phyloP scores from a whole-genome alignment of 78 protist species.

The Cyanophora paradoxa region DNA sequence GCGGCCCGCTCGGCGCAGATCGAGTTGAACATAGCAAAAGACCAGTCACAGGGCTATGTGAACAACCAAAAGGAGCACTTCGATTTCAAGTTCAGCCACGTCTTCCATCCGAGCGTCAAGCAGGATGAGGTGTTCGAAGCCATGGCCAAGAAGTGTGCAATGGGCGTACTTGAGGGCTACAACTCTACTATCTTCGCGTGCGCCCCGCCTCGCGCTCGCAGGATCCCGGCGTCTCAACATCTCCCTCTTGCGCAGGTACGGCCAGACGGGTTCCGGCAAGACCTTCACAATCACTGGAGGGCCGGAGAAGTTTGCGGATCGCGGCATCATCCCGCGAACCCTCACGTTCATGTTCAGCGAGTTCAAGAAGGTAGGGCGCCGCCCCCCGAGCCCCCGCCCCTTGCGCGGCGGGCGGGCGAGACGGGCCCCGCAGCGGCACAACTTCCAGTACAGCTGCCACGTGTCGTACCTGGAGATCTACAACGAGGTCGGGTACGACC shows the following conservation, averaged over 20 bases:
- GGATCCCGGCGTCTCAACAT: too few species aligned
- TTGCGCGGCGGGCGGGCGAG: not conserved
- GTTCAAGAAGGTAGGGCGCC: not conserved
- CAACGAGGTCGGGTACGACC: slow-evolving; percentile 59
- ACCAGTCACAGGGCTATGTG: not conserved
- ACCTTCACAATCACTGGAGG: slow-evolving; percentile 67
- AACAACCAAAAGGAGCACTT: slow-evolving; percentile 25
- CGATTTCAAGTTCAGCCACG: slow-evolving; percentile 22
- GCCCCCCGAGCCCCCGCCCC: too few species aligned
- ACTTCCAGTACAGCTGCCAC: not conserved
- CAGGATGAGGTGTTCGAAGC: slow-evolving; percentile 44
- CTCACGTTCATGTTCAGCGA: slow-evolving; percentile 27
- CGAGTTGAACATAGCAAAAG: slow-evolving; percentile 4
- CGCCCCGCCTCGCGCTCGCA: slow-evolving; percentile 6
- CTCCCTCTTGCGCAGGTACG: slow-evolving; percentile 45
- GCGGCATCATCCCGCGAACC: slow-evolving; percentile 67
- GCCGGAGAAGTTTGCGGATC: slow-evolving; percentile 36
- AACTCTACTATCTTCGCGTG: slow-evolving; percentile 33
- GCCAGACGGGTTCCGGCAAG: slow-evolving; percentile 68
- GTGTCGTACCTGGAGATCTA: slow-evolving; percentile 70
- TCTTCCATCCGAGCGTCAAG: slow-evolving; percentile 12
- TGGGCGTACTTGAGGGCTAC: slow-evolving; percentile 16
- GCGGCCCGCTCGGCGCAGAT: too few species aligned
- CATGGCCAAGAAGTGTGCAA: not conserved
- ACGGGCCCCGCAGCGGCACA: not conserved